Evolutionary conservation across 305 asterid species (phyloP).

Genomic region (Fraxinus angustifolia): DNA sequence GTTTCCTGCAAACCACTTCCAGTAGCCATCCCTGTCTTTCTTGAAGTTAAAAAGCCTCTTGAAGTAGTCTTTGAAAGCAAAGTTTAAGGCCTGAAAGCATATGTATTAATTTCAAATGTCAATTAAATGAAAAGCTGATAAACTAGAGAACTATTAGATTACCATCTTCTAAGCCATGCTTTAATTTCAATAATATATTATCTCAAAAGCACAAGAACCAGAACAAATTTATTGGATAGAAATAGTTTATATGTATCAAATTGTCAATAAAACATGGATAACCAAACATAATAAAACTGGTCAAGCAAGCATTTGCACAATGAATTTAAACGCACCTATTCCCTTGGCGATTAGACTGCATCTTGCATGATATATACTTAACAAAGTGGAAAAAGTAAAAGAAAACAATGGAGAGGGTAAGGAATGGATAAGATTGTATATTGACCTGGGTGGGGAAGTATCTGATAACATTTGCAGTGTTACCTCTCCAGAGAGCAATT

Average conservation of each 20-base stretch:
- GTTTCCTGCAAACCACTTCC: constrained; percentile 6
- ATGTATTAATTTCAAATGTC: neutral
- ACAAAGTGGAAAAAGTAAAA: neutral
- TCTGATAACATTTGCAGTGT: constrained; percentile 17
- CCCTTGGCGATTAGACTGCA: neutral
- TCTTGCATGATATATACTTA: neutral
- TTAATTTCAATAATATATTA: neutral
- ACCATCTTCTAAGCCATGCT: neutral
- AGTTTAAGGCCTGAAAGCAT: constrained; percentile 10
- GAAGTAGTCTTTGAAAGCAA: constrained; percentile 20
- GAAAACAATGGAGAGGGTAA: neutral
- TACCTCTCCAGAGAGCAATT: constrained; percentile 14
- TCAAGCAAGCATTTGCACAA: neutral
- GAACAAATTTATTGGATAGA: neutral
- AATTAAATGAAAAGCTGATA: neutral
- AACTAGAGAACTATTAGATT: neutral
- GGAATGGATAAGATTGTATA: neutral
- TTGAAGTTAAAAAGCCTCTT: constrained; percentile 16
- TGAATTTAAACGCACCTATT: neutral
- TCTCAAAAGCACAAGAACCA: neutral
- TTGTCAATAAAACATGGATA: neutral
- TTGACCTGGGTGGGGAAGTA: constrained; percentile 18
- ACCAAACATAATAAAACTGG: neutral
- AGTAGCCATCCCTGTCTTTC: constrained; percentile 10
- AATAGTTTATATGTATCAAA: neutral